These are phyloP conservation scores for Dictyostelium purpureum DNA, from an alignment of 78 protist genomes.

Conservation along the genomic window DNA sequence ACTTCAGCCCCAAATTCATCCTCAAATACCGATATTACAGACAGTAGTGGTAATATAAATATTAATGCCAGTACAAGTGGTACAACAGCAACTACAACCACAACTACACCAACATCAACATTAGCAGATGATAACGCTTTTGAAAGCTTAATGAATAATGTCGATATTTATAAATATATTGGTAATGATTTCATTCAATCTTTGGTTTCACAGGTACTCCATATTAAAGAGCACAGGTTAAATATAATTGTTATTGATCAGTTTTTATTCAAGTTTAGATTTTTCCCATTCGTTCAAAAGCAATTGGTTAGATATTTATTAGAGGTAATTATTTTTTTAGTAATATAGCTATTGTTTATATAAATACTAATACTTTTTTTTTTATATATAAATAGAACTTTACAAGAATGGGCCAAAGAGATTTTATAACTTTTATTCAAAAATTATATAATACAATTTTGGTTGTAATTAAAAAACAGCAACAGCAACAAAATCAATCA, in stretches of 20 bases:
- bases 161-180: background rate
- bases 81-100: background rate
- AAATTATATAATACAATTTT: constrained; percentile 6
- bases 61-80: background rate
- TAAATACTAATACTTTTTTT: too few species aligned
- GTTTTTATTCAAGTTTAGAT: constrained; percentile 29
- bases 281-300: constrained; percentile 16
- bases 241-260: constrained; percentile 2
- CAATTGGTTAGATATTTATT: constrained; percentile 43
- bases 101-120: background rate
- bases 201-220: constrained; percentile 5
- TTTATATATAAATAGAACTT: background rate
- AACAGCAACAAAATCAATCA: background rate
- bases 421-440: constrained; percentile 11
- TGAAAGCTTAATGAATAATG: background rate
- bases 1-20: background rate
- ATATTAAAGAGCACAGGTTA: constrained; percentile 22
- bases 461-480: background rate
- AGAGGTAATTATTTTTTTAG: background rate
- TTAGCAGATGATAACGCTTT: background rate
- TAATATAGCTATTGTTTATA: background rate
- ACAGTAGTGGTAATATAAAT: too few species aligned
- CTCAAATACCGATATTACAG: background rate
- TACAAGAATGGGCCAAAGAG: constrained; percentile 26
- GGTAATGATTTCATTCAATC: constrained; percentile 51